Conservation (phyloP, 805 yeast genomes). For the Pichia cephalocereana region DNA sequence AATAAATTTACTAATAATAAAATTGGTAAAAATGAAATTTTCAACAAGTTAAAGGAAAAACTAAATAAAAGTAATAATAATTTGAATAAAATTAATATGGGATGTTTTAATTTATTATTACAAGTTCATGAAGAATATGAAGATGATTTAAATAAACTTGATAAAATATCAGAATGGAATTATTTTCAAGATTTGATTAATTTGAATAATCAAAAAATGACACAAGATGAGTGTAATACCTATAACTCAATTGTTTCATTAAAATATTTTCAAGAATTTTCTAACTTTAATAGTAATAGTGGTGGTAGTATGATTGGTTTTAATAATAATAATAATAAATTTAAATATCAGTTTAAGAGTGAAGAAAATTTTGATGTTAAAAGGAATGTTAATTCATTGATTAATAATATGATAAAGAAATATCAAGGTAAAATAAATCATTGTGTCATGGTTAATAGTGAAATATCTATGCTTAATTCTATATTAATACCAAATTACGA, state of each 20-base stretch:
- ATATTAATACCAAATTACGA: constrained; percentile 6
- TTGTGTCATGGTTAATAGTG: constrained; percentile 21
- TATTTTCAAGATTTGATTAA: constrained; percentile 56
- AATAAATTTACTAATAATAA: constrained; percentile 33
- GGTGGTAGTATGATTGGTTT: background rate
- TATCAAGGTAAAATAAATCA: constrained; percentile 16
- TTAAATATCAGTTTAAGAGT: constrained; percentile 13
- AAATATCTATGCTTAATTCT: constrained; percentile 6
- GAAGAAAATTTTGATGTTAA: constrained; percentile 33
- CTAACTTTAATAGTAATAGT: constrained; percentile 8
- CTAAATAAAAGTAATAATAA: constrained; percentile 36
- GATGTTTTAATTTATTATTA: constrained; percentile 59
- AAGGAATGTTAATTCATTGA: constrained; percentile 26
- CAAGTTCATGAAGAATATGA: constrained; percentile 38
- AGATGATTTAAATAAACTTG: constrained; percentile 43
- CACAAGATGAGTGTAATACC: constrained; percentile 23
- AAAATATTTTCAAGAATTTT: constrained; percentile 52
- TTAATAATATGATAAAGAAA: constrained; percentile 22
- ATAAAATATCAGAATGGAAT: constrained; percentile 65
- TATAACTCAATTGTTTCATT: constrained; percentile 51
- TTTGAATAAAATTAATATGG: constrained; percentile 58
- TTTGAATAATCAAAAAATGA: constrained; percentile 37
- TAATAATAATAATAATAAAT: background rate
- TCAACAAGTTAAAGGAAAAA: constrained; percentile 19
- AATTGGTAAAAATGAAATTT: constrained; percentile 36